Evolutionary conservation across 192 early-diverging fungal species (phyloP), one percentile per base, ranked within the genome.

Genomic region (Coemansia sp.): DNA sequence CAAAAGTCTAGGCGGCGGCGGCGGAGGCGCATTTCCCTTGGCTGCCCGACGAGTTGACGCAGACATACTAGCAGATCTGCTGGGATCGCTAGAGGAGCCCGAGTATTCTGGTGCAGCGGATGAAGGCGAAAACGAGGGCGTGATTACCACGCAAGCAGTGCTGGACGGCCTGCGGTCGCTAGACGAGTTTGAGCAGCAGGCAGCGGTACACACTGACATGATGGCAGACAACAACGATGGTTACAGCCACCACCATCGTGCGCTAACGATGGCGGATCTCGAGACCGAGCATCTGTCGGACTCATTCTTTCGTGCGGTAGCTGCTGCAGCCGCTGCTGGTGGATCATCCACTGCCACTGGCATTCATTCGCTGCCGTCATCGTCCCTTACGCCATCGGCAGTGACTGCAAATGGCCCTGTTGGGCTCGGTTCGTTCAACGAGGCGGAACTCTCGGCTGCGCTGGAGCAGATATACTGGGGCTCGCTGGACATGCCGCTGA

Each of bases 381-480:
- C 56, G 2, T 38, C 57, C 37, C 32, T 39, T 41, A 59, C 39
- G 16, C 57, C 57, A 18, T 9, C 62, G 15, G 13, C 56, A 47
- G 19, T 39, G 62, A 58, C 64, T 56, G 16, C 49, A 32, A 6
- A 42, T 18, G 26, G 39, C 44, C 32, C 62, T n/a, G 44, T 56
- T 32, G 70, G 66, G 16, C 43, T 74, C 3, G 77, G 65, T 0
- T 48, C 77, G 9, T 69, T 75, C 40, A 74, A 74, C 19, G 69
- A 80, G 57, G 77, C 61, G 0, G 79, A 81, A 54, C 67, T 81
- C 43, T 81, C 79, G 13, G 79, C 74, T 11, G 79, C 74, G 23
- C 68, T 81, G 40, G 74, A 73, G 64, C 79, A 81, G 59, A 72
- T 81, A 42, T 76, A 71, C 68, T 76, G 79, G 74, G 63, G 63